These are phyloP conservation scores for Penicillium sp. DNA, from an alignment of 2,329 filamentous ascomycete species.

Conservation along the genomic window DNA sequence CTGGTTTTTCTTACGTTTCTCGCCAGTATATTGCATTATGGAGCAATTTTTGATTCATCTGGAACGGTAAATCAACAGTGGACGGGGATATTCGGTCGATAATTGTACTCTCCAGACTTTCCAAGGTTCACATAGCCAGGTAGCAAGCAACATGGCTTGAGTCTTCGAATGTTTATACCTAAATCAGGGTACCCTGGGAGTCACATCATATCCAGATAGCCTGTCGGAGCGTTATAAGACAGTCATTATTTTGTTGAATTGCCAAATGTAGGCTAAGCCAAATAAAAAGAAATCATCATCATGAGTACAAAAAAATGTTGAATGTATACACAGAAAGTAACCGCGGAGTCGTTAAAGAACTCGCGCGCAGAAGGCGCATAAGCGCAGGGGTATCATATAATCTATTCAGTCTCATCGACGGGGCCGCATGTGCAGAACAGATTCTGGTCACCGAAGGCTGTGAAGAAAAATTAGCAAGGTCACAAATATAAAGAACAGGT, in stretches of 20 bases:
- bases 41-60: no score
- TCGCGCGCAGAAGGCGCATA: constrained; percentile 1
- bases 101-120: neutral
- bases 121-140: no score
- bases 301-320: constrained; percentile 28
- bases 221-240: no score
- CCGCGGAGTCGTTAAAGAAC: constrained; percentile 9
- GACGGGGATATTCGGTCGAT: no score
- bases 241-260: neutral
- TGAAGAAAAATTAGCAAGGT: constrained; percentile 25
- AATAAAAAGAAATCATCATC: constrained; percentile 7
- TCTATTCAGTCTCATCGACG: constrained; percentile 59
- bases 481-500: neutral
- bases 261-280: neutral
- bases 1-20: no score
- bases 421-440: constrained; percentile 93
- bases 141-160: no score
- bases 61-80: no score
- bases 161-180: no score
- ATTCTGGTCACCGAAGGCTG: constrained; percentile 86
- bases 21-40: no score
- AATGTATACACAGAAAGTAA: constrained; percentile 28
- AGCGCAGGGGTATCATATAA: constrained; percentile 37
- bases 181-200: no score
- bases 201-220: no score